A percentile compares a stretch with the other conserved stretches of the same genome.
These are phyloP conservation scores for Maudiozyma saulgeensis DNA, from an alignment of 805 yeast species.

Conservation along the genomic window DNA sequence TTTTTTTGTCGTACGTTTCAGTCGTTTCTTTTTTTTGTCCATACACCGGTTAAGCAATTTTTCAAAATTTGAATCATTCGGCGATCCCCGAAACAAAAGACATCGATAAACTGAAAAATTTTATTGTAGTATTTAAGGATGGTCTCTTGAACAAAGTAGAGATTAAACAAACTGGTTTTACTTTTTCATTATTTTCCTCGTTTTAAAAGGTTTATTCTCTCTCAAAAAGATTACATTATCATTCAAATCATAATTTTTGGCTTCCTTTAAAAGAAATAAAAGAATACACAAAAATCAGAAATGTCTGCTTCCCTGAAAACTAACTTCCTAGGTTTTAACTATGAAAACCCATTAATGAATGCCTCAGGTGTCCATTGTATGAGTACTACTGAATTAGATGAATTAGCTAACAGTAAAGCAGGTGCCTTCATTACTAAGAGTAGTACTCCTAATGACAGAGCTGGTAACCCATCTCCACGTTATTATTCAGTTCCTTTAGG, in stretches of 20 bases:
- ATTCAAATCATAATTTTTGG: no score
- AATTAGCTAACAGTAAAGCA: conserved; percentile 17
- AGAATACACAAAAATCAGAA: background rate
- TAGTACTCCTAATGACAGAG: conserved; percentile 19
- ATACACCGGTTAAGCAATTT: no score
- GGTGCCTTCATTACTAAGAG: conserved; percentile 27
- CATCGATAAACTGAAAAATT: background rate
- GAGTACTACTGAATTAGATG: conserved; percentile 21
- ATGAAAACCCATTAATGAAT: conserved; percentile 26
- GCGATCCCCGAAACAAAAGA: background rate
- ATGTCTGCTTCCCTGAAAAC: conserved; percentile 11
- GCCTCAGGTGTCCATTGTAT: conserved; percentile 29
- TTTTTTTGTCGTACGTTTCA: no score
- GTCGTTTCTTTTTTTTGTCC: no score
- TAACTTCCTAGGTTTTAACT: conserved; percentile 12
- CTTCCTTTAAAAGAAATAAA: background rate
- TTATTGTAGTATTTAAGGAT: background rate
- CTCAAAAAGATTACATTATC: background rate
- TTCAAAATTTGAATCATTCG: background rate
- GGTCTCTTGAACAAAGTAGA: background rate
- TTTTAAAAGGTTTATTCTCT: no score
- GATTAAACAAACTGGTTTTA: no score
- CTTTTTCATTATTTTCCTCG: no score
- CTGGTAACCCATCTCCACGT: conserved; percentile 27
- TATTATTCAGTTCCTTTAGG: conserved; percentile 25